These are phyloP conservation scores for Myriosclerotinia duriaeana DNA, from an alignment of 2,329 filamentous ascomycete species.

Conservation along the genomic window DNA sequence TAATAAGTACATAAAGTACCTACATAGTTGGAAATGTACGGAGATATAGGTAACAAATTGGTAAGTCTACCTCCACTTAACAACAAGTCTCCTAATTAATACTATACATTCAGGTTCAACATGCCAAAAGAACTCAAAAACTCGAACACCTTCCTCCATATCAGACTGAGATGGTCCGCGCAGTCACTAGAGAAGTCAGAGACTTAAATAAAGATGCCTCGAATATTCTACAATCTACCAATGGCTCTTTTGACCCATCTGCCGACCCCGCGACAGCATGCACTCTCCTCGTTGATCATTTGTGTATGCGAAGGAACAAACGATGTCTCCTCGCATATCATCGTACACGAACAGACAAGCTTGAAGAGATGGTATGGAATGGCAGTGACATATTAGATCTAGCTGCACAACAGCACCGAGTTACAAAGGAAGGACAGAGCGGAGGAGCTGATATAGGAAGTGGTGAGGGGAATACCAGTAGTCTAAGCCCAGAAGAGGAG, in stretches of 20 bases:
- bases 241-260: slow-evolving; percentile 80
- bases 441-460: slow-evolving; percentile 41
- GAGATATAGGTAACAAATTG: slow-evolving; percentile 68
- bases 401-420: slow-evolving; percentile 54
- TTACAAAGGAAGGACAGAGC: slow-evolving; percentile 39
- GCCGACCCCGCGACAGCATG: slow-evolving; percentile 82
- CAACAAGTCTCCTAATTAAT: slow-evolving; percentile 8
- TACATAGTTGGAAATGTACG: slow-evolving; percentile 56
- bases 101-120: slow-evolving; percentile 66
- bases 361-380: slow-evolving; percentile 92
- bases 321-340: slow-evolving; percentile 94
- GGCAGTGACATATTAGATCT: slow-evolving; percentile 80
- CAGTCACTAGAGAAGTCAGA: slow-evolving; percentile 85
- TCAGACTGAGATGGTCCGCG: slow-evolving; percentile 85
- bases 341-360: slow-evolving; percentile 81
- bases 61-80: slow-evolving; percentile 43
- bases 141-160: slow-evolving; percentile 85
- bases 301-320: slow-evolving; percentile 95
- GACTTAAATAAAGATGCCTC: slow-evolving; percentile 86
- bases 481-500: slow-evolving; percentile 90
- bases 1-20: neutral
- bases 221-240: slow-evolving; percentile 55
- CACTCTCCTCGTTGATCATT: slow-evolving; percentile 85
- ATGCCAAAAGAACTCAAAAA: slow-evolving; percentile 91
- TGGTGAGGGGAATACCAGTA: slow-evolving; percentile 62